A percentile compares a stretch with the other conserved stretches of the same genome.
Evolutionary conservation across 495 filamentous ascomycete species (phyloP).

Genomic region (Penicillium daleae): DNA sequence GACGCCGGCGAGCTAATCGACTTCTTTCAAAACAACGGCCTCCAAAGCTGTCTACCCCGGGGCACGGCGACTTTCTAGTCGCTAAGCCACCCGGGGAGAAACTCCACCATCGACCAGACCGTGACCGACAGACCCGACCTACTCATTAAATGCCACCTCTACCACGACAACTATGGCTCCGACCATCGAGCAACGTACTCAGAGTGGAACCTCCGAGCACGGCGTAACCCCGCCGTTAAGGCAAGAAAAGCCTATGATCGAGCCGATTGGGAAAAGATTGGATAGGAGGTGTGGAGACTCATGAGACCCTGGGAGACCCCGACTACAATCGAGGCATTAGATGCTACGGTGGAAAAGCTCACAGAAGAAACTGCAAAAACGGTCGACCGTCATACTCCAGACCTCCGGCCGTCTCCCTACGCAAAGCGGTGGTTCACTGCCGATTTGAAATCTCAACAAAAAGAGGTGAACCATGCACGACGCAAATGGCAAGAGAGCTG

Average conservation of each 20-base stretch:
- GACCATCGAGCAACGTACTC: neutral
- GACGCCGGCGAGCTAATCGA: slow-evolving; percentile 25
- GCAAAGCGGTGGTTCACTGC: slow-evolving; percentile 33
- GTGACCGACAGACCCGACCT: neutral
- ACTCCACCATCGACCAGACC: neutral
- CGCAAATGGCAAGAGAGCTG: slow-evolving; percentile 28
- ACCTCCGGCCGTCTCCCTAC: slow-evolving; percentile 25
- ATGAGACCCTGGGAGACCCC: neutral
- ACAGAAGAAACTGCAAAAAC: slow-evolving; percentile 17
- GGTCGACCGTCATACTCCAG: slow-evolving; percentile 14
- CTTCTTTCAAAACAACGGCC: slow-evolving; percentile 24
- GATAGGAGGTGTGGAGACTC: no score
- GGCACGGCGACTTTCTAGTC: slow-evolving; percentile 4
- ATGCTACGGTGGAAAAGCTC: slow-evolving; percentile 15
- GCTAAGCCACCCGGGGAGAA: neutral
- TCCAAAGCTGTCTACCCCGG: slow-evolving; percentile 20
- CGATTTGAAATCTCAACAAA: slow-evolving; percentile 24
- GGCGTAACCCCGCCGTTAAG: neutral
- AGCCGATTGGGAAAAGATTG: no score
- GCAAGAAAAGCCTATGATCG: no score
- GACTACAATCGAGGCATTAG: slow-evolving; percentile 13
- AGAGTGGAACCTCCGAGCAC: neutral
- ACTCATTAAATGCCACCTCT: neutral
- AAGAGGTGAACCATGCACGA: slow-evolving; percentile 22
- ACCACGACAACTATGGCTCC: neutral